Conservation (phyloP, 768 basidiomycete genomes). For the Tulasnella sp. region DNA sequence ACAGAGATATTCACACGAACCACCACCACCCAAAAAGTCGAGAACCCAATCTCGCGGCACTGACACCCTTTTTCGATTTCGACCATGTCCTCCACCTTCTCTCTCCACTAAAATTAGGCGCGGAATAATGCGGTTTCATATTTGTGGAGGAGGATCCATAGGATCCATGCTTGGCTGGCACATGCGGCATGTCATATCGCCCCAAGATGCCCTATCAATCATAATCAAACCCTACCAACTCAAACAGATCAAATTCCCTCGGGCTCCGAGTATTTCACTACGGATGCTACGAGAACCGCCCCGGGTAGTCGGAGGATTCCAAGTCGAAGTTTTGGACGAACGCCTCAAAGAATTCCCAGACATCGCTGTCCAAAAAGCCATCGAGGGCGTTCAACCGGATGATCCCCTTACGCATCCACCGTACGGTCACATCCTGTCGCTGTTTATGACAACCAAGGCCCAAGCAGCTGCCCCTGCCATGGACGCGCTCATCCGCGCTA, state of each 20-base stretch:
- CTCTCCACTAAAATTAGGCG: background rate
- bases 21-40: background rate
- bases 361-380: background rate
- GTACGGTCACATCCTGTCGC: conserved; percentile 49
- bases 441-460: conserved; percentile 80
- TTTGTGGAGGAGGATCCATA: conserved; percentile 74
- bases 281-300: conserved; percentile 22
- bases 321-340: conserved; percentile 25
- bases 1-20: too few relatives aligned
- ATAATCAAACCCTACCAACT: conserved; percentile 49
- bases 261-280: conserved; percentile 8
- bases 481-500: conserved; percentile 40
- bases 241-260: conserved; percentile 34
- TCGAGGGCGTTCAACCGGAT: background rate
- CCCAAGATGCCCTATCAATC: conserved; percentile 51
- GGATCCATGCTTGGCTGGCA: conserved; percentile 77
- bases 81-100: background rate
- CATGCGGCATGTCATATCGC: conserved; percentile 53
- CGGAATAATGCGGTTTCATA: conserved; percentile 55
- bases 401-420: conserved; percentile 12
- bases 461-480: conserved; percentile 55
- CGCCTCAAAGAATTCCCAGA: conserved; percentile 5
- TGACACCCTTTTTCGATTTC: background rate
- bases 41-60: background rate
- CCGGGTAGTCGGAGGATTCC: conserved; percentile 22